These are phyloP conservation scores for Brassica incana DNA, from an alignment of 345 rosid species.

Conservation along the genomic window DNA sequence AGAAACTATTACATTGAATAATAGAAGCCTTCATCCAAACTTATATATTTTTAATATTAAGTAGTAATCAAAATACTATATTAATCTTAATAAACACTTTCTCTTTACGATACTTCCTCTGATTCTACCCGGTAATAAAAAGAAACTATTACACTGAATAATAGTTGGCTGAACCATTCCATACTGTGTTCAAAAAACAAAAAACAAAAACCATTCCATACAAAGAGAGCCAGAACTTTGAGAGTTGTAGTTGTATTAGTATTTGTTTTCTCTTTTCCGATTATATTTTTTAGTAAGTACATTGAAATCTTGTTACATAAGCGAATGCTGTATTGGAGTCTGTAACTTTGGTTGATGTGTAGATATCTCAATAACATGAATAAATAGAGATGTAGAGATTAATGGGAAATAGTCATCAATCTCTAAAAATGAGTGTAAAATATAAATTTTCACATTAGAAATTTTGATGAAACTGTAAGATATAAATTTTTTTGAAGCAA, in stretches of 20 bases:
- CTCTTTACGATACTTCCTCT: background rate
- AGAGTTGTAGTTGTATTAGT: constrained; percentile 15
- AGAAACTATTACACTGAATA: constrained; percentile 23
- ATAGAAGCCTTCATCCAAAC: background rate
- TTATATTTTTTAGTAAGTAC: constrained; percentile 8
- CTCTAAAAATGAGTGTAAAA: too few relatives aligned
- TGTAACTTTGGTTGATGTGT: constrained; percentile 2
- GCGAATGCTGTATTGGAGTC: background rate
- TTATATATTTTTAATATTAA: background rate
- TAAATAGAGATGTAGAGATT: background rate
- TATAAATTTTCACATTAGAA: background rate
- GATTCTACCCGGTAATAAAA: background rate
- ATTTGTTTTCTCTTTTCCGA: background rate
- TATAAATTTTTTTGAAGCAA: background rate
- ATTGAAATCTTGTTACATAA: background rate
- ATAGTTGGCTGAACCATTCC: constrained; percentile 8
- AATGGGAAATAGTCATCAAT: background rate
- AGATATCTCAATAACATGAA: background rate
- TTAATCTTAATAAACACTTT: constrained; percentile 7
- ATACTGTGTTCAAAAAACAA: too few relatives aligned
- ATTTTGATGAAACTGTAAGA: background rate
- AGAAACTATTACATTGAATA: background rate
- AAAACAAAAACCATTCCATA: background rate
- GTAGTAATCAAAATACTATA: background rate
- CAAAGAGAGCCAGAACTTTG: background rate